Evolutionary conservation across 2,329 filamentous ascomycete species (phyloP), one percentile per base, ranked within the genome.

Genomic region (Septoria linicola): DNA sequence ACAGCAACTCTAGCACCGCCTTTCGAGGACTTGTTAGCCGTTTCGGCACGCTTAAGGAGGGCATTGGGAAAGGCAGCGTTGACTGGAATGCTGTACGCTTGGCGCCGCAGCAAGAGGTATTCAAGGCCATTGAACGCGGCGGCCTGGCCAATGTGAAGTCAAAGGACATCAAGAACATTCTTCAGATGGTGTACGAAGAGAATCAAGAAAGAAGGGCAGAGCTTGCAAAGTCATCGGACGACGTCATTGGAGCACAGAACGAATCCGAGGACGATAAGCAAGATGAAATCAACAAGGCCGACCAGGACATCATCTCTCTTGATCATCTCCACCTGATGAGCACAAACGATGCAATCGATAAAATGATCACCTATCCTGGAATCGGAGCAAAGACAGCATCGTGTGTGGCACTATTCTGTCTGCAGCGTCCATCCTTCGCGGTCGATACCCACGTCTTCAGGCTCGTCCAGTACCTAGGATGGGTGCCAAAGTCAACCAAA

Each of bases 111-210:
- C 73, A 79, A 32, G 80, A 85, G 4, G 74, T 93, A n/a, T 80
- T 80, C 39, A 72, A 84, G 43, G 80, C 86, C 0, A 89, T 93
- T 63, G 83, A 82, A 59, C 70, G 73, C 6, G 88, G 87, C 8
- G 89, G 89, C 0, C 73, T 91, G 2, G 85, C 82, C 2, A 78
- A 80, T n/a, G 75, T 76, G 13, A 93, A 91, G 69, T 84, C 82
- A 53, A 83, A 79, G 45, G 76, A 84, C 58, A 88, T 95, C 63
- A 89, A 91, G 66, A 70, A 72, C 13, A 89, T 89, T 30, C 74
- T 95, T 7, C 80, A 89, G 44, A 81, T 83, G 68, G 85, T 90
- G 0, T 82, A 86, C 63, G 73, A 82, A 37, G 83, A 89, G 59
- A 89, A 88, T 31, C 74, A 80, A 59, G 70, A 72, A n/a, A 77